Conservation (phyloP, 2,329 filamentous ascomycete genomes). For the Ophiocordyceps camponoti-floridani region DNA sequence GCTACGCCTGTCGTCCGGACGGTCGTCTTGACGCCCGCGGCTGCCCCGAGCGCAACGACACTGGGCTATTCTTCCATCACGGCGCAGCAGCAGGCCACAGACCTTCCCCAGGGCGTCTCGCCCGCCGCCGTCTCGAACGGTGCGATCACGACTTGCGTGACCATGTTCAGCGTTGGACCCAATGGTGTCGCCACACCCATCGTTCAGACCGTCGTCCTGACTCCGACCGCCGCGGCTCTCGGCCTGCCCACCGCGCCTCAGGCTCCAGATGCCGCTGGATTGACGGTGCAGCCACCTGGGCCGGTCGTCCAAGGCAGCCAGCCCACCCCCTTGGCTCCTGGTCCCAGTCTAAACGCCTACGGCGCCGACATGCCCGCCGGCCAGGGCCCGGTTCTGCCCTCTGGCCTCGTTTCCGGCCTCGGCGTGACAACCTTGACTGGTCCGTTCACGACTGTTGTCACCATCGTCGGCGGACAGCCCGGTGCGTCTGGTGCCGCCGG, state of each 20-base stretch:
- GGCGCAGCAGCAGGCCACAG: slow-evolving; percentile 4
- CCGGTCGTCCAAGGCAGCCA: slow-evolving; percentile 4
- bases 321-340: slow-evolving; percentile 3
- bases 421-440: slow-evolving; percentile 6
- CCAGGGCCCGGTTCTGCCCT: slow-evolving; percentile 3
- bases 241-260: slow-evolving; percentile 5
- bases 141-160: slow-evolving; percentile 11
- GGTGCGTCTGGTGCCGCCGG: slow-evolving; percentile 6
- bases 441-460: slow-evolving; percentile 7
- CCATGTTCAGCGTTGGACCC: slow-evolving; percentile 12
- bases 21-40: slow-evolving; percentile 6
- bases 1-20: slow-evolving; percentile 12
- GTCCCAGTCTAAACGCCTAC: slow-evolving; percentile 11
- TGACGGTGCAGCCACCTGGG: slow-evolving; percentile 4
- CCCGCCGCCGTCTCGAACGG: slow-evolving; percentile 3
- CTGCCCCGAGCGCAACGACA: slow-evolving; percentile 2
- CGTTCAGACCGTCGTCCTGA: slow-evolving; percentile 14
- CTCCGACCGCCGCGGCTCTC: slow-evolving; percentile 6
- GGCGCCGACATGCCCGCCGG: slow-evolving; percentile 2
- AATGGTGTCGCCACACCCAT: slow-evolving; percentile 14
- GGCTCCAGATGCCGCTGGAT: slow-evolving; percentile 5
- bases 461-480: slow-evolving; percentile 7
- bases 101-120: slow-evolving; percentile 7
- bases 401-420: slow-evolving; percentile 7
- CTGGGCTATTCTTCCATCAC: slow-evolving; percentile 6